These are phyloP conservation scores for Pestalotiopsis sp. DNA, from an alignment of 2,329 filamentous ascomycete species.

Conservation along the genomic window DNA sequence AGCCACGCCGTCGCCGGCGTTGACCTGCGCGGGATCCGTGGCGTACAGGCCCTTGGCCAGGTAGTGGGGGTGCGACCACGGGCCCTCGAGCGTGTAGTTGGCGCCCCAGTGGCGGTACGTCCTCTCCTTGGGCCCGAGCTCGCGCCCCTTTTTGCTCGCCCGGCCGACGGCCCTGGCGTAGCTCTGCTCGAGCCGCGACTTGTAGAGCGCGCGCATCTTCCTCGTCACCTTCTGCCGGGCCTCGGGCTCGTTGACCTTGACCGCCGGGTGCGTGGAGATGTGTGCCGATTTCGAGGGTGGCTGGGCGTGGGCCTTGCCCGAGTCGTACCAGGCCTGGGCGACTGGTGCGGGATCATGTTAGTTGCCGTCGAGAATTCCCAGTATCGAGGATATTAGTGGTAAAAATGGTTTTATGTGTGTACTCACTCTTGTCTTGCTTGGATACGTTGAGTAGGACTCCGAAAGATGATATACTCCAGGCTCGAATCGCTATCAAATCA, in stretches of 20 bases:
- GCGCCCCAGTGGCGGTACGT: slow-evolving; percentile 1
- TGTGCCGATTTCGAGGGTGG: slow-evolving; percentile 2
- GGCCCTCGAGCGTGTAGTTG: slow-evolving; percentile 1
- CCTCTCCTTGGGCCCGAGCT: slow-evolving; percentile 5
- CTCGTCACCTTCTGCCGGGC: slow-evolving; percentile 3
- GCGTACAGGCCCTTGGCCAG: not conserved
- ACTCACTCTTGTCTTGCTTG: slow-evolving; percentile 7
- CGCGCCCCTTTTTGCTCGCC: slow-evolving; percentile 5
- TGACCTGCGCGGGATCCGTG: not conserved
- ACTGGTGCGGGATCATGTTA: not conserved
- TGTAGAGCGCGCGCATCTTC: slow-evolving; percentile 9
- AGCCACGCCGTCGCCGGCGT: not conserved
- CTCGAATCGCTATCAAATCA: not conserved
- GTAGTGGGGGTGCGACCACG: slow-evolving; percentile 6
- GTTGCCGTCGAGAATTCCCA: not conserved
- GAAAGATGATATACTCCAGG: slow-evolving; percentile 7
- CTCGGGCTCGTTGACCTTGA: slow-evolving; percentile 7
- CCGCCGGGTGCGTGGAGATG: slow-evolving; percentile 2
- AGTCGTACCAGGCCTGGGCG: slow-evolving; percentile 9
- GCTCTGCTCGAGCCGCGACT: slow-evolving; percentile 8
- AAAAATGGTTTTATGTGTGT: no score
- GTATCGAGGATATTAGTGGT: no score
- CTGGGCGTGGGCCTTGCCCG: not conserved
- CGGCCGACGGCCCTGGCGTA: slow-evolving; percentile 8
- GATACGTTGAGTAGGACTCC: slow-evolving; percentile 2